phyloP scores from a whole-genome alignment of 208 protist genomes.

The Dictyostelium gargantuum region DNA sequence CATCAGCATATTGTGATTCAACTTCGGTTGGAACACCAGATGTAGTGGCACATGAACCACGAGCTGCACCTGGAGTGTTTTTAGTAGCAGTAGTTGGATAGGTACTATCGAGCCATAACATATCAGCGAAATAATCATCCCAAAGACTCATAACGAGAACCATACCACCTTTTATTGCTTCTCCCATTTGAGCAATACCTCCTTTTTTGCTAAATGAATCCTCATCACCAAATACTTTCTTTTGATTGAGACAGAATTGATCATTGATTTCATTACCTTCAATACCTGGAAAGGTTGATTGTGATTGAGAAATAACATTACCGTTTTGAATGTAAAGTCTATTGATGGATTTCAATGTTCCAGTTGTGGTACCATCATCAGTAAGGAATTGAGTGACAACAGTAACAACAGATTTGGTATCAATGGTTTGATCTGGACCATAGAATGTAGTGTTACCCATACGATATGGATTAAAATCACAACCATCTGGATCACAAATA shows the following conservation, averaged over 20 bases:
- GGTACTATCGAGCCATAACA: slow-evolving; percentile 72
- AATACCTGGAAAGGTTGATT: neutral
- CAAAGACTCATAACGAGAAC: slow-evolving; percentile 73
- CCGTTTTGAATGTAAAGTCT: slow-evolving; percentile 72
- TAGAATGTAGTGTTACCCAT: slow-evolving; percentile 68
- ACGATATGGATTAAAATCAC: slow-evolving; percentile 71
- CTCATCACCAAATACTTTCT: slow-evolving; percentile 33
- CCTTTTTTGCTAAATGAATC: slow-evolving; percentile 64
- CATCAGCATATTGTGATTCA: slow-evolving; percentile 55
- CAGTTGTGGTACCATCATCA: slow-evolving; percentile 59
- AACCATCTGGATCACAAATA: slow-evolving; percentile 76
- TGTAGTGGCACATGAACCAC: slow-evolving; percentile 69
- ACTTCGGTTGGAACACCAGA: slow-evolving; percentile 67
- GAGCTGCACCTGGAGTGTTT: slow-evolving; percentile 35
- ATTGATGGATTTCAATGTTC: slow-evolving; percentile 55
- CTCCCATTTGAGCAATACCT: slow-evolving; percentile 62
- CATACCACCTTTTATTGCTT: slow-evolving; percentile 65
- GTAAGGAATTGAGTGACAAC: slow-evolving; percentile 78
- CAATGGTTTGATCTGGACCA: slow-evolving; percentile 45
- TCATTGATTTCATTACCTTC: slow-evolving; percentile 33
- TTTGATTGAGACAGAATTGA: slow-evolving; percentile 58
- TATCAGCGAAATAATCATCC: slow-evolving; percentile 71
- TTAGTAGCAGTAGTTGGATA: slow-evolving; percentile 10
- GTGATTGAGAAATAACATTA: slow-evolving; percentile 10
- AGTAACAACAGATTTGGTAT: slow-evolving; percentile 64